Percentiles rank a stretch among this genome's conserved stretches.
These are phyloP conservation scores for Lentinula sp. DNA, from an alignment of 768 basidiomycete genomes.

Conservation along the genomic window DNA sequence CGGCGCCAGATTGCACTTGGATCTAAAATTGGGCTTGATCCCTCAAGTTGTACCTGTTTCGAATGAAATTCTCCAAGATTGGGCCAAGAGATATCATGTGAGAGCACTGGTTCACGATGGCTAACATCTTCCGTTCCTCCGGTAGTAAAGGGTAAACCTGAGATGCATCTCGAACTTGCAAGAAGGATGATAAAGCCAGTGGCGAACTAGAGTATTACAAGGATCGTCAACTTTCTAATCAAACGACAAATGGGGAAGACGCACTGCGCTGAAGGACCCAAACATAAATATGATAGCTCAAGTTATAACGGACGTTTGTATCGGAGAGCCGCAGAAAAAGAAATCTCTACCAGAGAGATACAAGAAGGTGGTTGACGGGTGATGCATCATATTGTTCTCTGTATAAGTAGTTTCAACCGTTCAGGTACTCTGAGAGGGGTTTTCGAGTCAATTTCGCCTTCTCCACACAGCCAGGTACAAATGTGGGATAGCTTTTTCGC, in stretches of 20 bases:
- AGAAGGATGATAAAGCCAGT: background rate
- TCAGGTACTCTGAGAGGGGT: too few relatives aligned
- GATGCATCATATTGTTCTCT: background rate
- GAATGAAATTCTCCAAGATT: background rate
- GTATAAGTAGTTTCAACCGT: background rate
- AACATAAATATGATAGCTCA: background rate
- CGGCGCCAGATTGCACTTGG: background rate
- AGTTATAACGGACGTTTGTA: background rate
- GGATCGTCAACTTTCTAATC: too few relatives aligned
- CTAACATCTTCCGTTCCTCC: background rate
- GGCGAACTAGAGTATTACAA: background rate
- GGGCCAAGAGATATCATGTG: background rate
- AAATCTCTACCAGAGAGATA: background rate
- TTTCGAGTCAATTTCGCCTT: too few relatives aligned
- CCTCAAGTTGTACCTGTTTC: background rate
- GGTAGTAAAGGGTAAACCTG: background rate
- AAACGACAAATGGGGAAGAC: background rate
- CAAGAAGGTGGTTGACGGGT: background rate
- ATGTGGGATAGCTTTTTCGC: too few relatives aligned
- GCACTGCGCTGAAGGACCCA: background rate
- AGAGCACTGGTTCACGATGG: background rate
- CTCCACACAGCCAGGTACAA: too few relatives aligned
- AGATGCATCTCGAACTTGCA: background rate
- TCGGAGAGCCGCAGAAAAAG: background rate
- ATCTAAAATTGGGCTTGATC: background rate